Evolutionary conservation across 2,329 filamentous ascomycete species (phyloP), one percentile per base, ranked within the genome.

Genomic region (Pseudocercospora fuligena): DNA sequence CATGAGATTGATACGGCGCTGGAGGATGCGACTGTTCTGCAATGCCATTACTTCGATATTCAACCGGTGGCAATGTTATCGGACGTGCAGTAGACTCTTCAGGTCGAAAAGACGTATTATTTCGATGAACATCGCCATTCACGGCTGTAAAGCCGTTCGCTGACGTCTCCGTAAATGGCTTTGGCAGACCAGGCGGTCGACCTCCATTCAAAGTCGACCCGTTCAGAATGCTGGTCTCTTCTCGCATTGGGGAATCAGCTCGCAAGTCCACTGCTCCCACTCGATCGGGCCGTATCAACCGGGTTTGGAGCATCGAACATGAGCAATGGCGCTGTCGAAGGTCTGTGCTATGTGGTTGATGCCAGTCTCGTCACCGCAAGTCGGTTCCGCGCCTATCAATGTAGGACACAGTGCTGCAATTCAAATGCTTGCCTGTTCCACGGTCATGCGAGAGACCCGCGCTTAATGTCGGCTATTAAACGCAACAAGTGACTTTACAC

Each of bases 81-180:
- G 61, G 61, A 29, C 54, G 60, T 46, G 62, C 29, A 0, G 65
- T 47, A 16, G 64, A 29, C 3, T 68, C 65, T 27, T 71, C 69
- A 5, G 70, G 67, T 25, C 67, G 69, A 53, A 70, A 71, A 8
- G 66, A 66, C 6, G 68, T 56, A 16, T 51, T 54, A 12, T 51
- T 54, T 19, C 63, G 67, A 29, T 70, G 72, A 31, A 61, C 40
- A 5, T 74, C 72, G 29, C 74, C 73, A 61, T 77, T 77, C 65
- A 77, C 75, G 6, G 75, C 74, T n/a, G 75, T 77, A 66, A 77
- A 77, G 25, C 73, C 72, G 3, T 70, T 67, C 1, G 68, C 60
- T 21, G 69, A 61, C 7, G 61, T 57, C 57, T 74, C 67, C 25
- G 66, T 69, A 16, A 66, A 63, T 33, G 66, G 63, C 61, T 69